Percentiles rank a stretch among this genome's conserved stretches.
Conservation (phyloP, 345 rosid genomes). For the Hypericum androsaemum region DNA sequence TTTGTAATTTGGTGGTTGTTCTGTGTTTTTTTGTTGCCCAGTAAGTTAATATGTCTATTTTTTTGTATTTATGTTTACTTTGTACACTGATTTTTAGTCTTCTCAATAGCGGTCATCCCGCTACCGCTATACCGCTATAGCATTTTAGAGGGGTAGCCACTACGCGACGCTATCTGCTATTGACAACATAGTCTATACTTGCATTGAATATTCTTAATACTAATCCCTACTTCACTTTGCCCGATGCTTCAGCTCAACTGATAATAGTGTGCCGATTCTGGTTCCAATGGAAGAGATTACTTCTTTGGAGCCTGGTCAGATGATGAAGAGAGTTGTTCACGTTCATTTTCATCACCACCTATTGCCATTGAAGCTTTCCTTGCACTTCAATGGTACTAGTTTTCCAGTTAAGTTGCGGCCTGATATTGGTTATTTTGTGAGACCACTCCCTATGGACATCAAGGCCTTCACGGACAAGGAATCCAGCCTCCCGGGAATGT, state of each 20-base stretch:
- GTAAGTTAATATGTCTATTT: no score
- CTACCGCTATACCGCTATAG: no score
- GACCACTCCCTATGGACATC: constrained; percentile 57
- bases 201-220: neutral
- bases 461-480: constrained; percentile 47
- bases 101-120: no score
- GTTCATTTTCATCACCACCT: constrained; percentile 89
- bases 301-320: constrained; percentile 61
- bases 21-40: no score
- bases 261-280: constrained; percentile 42
- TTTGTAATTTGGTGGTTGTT: no score
- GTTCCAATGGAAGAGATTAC: constrained; percentile 62
- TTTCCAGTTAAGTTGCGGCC: constrained; percentile 78
- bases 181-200: no score
- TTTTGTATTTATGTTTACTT: no score
- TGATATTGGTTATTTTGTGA: constrained; percentile 91
- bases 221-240: constrained; percentile 11
- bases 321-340: constrained; percentile 43
- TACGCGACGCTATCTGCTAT: no score
- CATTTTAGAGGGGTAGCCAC: no score
- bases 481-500: constrained; percentile 82
- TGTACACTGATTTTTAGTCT: no score
- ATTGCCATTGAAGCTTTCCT: constrained; percentile 63
- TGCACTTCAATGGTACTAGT: constrained; percentile 45
- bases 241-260: constrained; percentile 38